Base-by-base conservation (phyloP, 23 red algal species). In the Pyropia yezoensis region DNA sequence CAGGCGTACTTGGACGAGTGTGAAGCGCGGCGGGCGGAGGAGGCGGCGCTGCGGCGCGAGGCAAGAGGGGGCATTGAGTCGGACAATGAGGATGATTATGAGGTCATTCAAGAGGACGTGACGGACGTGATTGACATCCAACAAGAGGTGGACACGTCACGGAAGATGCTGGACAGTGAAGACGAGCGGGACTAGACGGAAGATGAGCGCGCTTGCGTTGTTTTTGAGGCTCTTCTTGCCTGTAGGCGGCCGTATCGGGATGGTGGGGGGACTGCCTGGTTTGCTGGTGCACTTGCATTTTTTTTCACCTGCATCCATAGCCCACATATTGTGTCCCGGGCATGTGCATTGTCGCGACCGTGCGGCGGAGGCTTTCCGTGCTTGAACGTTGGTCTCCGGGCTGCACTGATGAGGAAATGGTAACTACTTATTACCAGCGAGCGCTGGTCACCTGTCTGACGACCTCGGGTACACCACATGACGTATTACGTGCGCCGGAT, bases 121-220 rank as follows among this genome's bases (percentile, higher is more conserved):
- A 80, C 87, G 68, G 77, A 84, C 6, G 52, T 87, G 59, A 12
- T 96, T 18, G 80, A 87, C 24, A 34, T 79, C 21, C 84, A 89
- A 39, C 76, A 70, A 50, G 72, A 85, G 57, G 78, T 95, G 33
- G 84, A 89, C 64, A 68, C 57, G 19, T 75, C 54, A 49, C 60
- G 70, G 27, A 90, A 98, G 62, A 63, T 75, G 57, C 77, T 88
- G 50, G 82, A 73, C 49, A 84, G 74, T 53, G 83, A 85, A 39
- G 80, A 91, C 75, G 81, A 87, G 62, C 76, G 80, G 33, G 90
- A 95, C 52, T 95, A 82, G 70, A 18, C 19, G 45, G 33, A 65
- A 22, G 61, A 65, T 8, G 45, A 12, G 45, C 45, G 61, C 29
- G 18, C 45, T 65, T 39, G 45, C 30, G 21, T 63, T 29, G 45